Base-by-base conservation (phyloP, 78 protist genomes). In the Chrysochromulina tobinii region DNA sequence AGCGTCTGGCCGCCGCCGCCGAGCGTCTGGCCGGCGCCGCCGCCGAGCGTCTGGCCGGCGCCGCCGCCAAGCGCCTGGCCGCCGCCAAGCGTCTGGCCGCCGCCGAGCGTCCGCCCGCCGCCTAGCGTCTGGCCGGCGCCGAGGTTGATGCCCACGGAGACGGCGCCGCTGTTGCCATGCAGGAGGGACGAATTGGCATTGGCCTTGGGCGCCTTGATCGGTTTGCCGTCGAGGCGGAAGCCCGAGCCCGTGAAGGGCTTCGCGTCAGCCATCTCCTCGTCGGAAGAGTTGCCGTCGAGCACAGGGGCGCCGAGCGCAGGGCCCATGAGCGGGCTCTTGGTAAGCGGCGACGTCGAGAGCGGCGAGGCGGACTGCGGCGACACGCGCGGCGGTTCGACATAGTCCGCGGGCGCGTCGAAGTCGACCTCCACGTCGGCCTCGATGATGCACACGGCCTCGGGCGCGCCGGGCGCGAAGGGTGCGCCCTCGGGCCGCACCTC, bases 321-420 rank as follows among this genome's bases (percentile, higher is more conserved):
- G 38, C 38, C 38, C 38, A 38, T 38, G 38, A 38, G 38, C 38
- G 38, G 38, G 38, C 38, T 38, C 38, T 3, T 2, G 18, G 12
- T 1, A 12, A 54, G 1, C 18, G 87, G 87, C 50, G 55, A 1
- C 25, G 12, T 54, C 14, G 66, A 15, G 5, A 4, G 64, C n/a
- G 88, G 66, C 17, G 69, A n/a, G 23, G 66, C 9, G 66, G 57
- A 0, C 21, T 61, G 54, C 6, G 61, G 55, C 58, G 75, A 6
- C 48, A 27, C n/a, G 79, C 75, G 21, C 27, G 72, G 79, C 50
- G 50, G 77, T 59, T 93, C 94, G 51, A 79, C 92, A 54, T 93
- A 93, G 51, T 90, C 94, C 0, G 89, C 87, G n/a, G 95, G 95
- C 55, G 95, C 87, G 23, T 61, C 95, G 51, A 93, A 93, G 54